phyloP scores from a whole-genome alignment of 495 filamentous ascomycete genomes.

The Cercophora sp. region DNA sequence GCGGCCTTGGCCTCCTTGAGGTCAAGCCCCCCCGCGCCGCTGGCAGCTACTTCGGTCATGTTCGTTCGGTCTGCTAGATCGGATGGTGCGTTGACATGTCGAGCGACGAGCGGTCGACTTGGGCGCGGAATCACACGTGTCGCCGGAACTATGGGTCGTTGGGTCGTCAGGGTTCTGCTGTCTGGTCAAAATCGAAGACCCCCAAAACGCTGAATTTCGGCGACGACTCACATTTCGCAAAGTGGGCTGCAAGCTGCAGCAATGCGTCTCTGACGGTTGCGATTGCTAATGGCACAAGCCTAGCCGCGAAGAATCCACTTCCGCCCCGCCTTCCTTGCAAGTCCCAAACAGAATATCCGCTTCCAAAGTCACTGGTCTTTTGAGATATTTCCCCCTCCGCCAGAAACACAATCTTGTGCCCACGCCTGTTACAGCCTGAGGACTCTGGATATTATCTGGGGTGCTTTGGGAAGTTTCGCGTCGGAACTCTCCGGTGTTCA shows the following conservation, averaged over 20 bases:
- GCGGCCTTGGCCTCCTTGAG: slow-evolving; percentile 31
- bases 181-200: background rate
- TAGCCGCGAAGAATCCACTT: background rate
- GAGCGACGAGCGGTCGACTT: slow-evolving; percentile 11
- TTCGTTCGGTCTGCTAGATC: slow-evolving; percentile 29
- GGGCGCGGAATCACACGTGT: slow-evolving; percentile 11
- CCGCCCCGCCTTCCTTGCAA: background rate
- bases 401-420: too few species aligned
- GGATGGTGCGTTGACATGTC: slow-evolving; percentile 30
- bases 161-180: background rate
- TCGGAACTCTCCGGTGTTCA: too few species aligned
- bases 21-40: slow-evolving; percentile 34
- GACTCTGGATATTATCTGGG: too few species aligned
- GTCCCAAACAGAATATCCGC: background rate
- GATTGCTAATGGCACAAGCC: slow-evolving; percentile 14
- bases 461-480: too few species aligned
- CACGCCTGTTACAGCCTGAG: too few species aligned
- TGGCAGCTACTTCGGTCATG: slow-evolving; percentile 42
- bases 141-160: slow-evolving; percentile 3
- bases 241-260: slow-evolving; percentile 20
- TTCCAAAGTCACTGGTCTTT: too few species aligned
- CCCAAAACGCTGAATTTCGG: slow-evolving; percentile 20
- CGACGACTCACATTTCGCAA: slow-evolving; percentile 28
- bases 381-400: too few species aligned
- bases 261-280: background rate